phyloP scores from a whole-genome alignment of 2,329 filamentous ascomycete genomes.

The Epichloe typhina region DNA sequence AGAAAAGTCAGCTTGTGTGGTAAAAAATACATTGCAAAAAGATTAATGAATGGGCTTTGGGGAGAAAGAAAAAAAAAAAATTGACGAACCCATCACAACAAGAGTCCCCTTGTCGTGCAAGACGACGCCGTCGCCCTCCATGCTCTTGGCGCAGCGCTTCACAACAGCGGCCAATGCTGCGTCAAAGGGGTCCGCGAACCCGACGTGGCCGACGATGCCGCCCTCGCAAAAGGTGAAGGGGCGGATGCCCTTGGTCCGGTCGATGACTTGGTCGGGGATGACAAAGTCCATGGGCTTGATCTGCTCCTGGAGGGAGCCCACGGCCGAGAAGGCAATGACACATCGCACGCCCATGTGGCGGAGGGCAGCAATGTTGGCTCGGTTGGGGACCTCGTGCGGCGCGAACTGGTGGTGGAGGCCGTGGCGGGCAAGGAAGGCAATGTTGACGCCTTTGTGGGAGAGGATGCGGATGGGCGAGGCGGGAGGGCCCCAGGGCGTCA shows the following conservation, averaged over 20 bases:
- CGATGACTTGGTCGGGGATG: constrained; percentile 90
- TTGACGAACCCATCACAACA: constrained; percentile 74
- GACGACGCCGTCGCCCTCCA: constrained; percentile 73
- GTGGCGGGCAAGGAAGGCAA: constrained; percentile 92
- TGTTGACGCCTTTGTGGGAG: constrained; percentile 65
- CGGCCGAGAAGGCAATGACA: constrained; percentile 89
- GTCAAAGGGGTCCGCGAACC: constrained; percentile 94
- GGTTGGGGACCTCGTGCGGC: constrained; percentile 86
- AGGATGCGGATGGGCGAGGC: constrained; percentile 71
- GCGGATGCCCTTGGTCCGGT: constrained; percentile 88
- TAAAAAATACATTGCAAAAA: too few relatives aligned
- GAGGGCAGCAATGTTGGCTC: constrained; percentile 96
- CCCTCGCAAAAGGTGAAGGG: constrained; percentile 90
- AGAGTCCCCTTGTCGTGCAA: constrained; percentile 76
- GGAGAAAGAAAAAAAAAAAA: not conserved
- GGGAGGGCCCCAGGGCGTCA: constrained; percentile 81
- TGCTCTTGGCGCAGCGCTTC: constrained; percentile 55
- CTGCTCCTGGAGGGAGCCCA: constrained; percentile 81
- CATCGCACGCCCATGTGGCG: constrained; percentile 78
- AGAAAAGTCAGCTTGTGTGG: not conserved
- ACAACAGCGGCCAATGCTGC: constrained; percentile 62
- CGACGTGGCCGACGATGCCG: constrained; percentile 85
- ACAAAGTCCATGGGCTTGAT: constrained; percentile 96
- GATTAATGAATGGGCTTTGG: not conserved
- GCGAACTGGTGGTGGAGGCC: constrained; percentile 78